These are phyloP conservation scores for Ganoderma sinense DNA, from an alignment of 1,284 basidiomycete species.

Conservation along the genomic window DNA sequence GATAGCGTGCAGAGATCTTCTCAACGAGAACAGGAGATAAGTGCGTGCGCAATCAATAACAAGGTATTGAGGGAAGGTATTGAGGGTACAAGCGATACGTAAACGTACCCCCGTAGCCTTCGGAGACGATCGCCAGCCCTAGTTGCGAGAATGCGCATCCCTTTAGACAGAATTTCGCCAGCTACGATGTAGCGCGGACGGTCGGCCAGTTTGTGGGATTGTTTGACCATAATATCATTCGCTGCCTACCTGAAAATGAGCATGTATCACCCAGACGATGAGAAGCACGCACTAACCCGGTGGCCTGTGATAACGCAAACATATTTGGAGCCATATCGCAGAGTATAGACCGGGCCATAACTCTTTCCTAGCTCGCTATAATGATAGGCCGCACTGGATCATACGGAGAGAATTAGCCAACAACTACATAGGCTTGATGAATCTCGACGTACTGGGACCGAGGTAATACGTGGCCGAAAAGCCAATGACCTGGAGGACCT, in stretches of 20 bases:
- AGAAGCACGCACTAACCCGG: constrained; percentile 13
- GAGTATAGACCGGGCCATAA: constrained; percentile 31
- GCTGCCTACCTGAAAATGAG: constrained; percentile 22
- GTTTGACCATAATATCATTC: constrained; percentile 32
- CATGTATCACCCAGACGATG: background rate
- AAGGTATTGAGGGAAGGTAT: too few species aligned
- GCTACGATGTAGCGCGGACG: constrained; percentile 30
- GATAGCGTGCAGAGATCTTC: constrained; percentile 21
- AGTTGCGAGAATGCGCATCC: constrained; percentile 28
- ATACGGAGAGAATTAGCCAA: background rate
- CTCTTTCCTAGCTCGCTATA: constrained; percentile 27
- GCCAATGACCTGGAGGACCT: constrained; percentile 32
- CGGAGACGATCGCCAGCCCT: constrained; percentile 28
- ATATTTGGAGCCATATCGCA: constrained; percentile 29
- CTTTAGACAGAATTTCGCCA: constrained; percentile 26
- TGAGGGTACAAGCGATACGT: too few species aligned
- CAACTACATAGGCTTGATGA: background rate
- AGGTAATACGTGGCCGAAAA: constrained; percentile 28
- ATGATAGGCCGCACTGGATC: constrained; percentile 19
- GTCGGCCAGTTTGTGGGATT: constrained; percentile 29
- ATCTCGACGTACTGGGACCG: constrained; percentile 22
- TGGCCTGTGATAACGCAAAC: constrained; percentile 29
- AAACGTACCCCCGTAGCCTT: constrained; percentile 26
- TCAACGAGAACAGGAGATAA: background rate
- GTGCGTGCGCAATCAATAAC: too few species aligned